Evolutionary conservation across 1,284 basidiomycete genomes (phyloP), one percentile per base, ranked within the genome.

Genomic region (Polyporus tsugae): DNA sequence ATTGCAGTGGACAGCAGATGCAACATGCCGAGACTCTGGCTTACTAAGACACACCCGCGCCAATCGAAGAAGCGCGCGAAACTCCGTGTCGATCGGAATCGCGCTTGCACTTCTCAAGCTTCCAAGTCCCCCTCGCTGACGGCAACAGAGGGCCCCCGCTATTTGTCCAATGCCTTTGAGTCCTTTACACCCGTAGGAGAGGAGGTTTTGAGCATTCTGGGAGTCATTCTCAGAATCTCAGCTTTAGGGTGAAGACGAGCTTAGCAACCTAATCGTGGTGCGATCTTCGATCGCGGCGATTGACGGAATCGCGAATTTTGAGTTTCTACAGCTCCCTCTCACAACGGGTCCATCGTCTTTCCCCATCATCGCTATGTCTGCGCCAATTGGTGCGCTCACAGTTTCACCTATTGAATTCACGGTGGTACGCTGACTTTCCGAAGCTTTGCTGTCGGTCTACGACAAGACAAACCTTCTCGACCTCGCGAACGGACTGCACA

Each of bases 371-470:
- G 72, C 65, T 68, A 82, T 82, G 80, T 77, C 80, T 68, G 65
- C 76, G 62, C 80, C 78, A 58, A 81, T 81, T 66, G 80, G 80
- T 80, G 75, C 73, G 79, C 64, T 58, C 63, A 57, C 6, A 38
- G 25, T 41, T 58, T 39, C 19, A 25, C 53, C 22, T 41, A n/a
- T 22, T 44, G 5, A 19, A 22, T 7, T 15, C 7, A 29, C 15
- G 29, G 11, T 62, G 55, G 25, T 65, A 70, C 60, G 68, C 70
- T 65, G 33, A 60, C 29, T 55, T 52, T 22, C 36, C 36, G 36
- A 66, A 94, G 97, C 97, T 36, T 85, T 99, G 67, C 85, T 99
- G 67, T 98, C 97, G 53, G 98, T 99, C 67, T 99, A 98, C 81
- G 97, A 99, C 86, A 99, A 99, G 85, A 89, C 93, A 55, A 90